Base-by-base conservation (phyloP, 2,329 filamentous ascomycete genomes). In the Aspergillus melleus region DNA sequence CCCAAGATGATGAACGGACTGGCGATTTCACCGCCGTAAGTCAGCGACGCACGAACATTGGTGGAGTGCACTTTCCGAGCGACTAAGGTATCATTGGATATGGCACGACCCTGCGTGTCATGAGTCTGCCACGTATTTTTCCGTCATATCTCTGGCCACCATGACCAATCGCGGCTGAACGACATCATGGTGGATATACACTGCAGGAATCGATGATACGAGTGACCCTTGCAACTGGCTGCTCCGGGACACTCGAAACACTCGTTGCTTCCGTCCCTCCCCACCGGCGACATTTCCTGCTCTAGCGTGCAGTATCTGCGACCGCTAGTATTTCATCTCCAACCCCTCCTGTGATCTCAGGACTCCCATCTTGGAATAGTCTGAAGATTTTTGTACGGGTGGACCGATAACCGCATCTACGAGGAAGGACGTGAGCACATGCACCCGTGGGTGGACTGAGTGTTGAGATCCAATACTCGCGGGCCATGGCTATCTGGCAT, bases 1-100 rank as follows among this genome's bases (percentile, higher is more conserved):
- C 76, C 76, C 30, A 76, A 77, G 55, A 68, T 76, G n/a, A 77
- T 79, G 70, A 76, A 75, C 58, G 76, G 75, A 8, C 70, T 76
- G 54, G 68, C 72, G 6, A 75, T 76, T 47, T 74, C 73, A 29
- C 73, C 74, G 12, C 71, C 74, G 8, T 72, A 59, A 63, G 36
- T 24, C 16, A 50, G 32, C 30, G 49, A 52, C 20, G 29, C 44
- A 46, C 46, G 50, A 30, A 56, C 54, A 66, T 64, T 64, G 62
- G 63, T 66, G 63, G 64, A 62, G 61, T 59, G 59, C 59, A 52
- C 52, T 32, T 57, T 60, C 57, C 60, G 58, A 57, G 58, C 24
- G 57, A 54, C 53, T 54, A 24, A 24, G 24, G 24, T 24, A 55
- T 42, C 32, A 52, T 56, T 60, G 51, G 62, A 60, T 55, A 56